phyloP scores from a whole-genome alignment of 2,329 filamentous ascomycete genomes.

The Cercospora sesami region DNA sequence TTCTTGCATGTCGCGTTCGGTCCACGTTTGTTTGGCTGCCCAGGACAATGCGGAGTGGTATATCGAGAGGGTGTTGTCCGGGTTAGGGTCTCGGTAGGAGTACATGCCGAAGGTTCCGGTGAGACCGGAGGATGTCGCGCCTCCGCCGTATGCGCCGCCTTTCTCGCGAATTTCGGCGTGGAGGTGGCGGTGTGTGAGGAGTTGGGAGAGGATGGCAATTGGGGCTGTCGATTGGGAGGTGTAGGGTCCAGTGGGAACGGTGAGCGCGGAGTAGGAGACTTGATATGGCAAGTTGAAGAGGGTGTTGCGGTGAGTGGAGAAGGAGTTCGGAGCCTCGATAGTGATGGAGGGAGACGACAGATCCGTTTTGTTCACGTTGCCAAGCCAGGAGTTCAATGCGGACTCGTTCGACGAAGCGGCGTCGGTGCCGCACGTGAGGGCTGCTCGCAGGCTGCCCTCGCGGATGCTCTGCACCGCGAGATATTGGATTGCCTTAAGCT shows the following conservation, averaged over 20 bases:
- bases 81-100: conserved; percentile 95
- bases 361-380: conserved; percentile 31
- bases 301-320: conserved; percentile 56
- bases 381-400: conserved; percentile 70
- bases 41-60: conserved; percentile 81
- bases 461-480: conserved; percentile 65
- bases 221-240: conserved; percentile 71
- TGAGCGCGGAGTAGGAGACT: conserved; percentile 88
- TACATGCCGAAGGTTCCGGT: conserved; percentile 92
- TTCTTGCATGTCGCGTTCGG: conserved; percentile 83
- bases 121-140: conserved; percentile 76
- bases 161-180: conserved; percentile 98
- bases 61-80: conserved; percentile 79
- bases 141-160: conserved; percentile 92
- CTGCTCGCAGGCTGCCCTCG: conserved; percentile 67
- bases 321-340: conserved; percentile 34
- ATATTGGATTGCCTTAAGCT: conserved; percentile 81
- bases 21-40: conserved; percentile 80
- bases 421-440: conserved; percentile 80
- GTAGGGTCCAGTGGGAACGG: conserved; percentile 82
- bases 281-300: conserved; percentile 96
- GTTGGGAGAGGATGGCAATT: conserved; percentile 83
- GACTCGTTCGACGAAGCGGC: conserved; percentile 69
- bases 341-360: conserved; percentile 4
- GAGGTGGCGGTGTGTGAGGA: conserved; percentile 93